These are phyloP conservation scores for Arbutus unedo DNA, from an alignment of 148 eudicot species.

Conservation along the genomic window DNA sequence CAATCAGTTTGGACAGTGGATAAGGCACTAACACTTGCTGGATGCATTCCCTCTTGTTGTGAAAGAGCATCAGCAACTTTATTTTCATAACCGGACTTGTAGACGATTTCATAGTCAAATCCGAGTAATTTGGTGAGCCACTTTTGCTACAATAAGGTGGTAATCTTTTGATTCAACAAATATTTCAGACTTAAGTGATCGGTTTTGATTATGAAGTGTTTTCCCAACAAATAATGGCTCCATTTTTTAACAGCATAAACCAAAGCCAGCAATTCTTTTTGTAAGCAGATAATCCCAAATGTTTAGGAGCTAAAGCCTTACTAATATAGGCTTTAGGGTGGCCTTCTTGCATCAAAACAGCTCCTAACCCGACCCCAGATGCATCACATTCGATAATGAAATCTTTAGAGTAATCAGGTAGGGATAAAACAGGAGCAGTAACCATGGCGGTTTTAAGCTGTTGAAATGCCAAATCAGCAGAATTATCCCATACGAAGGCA, in stretches of 20 bases:
- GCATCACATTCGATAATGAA: neutral
- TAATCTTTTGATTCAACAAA: neutral
- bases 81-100: neutral
- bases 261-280: neutral
- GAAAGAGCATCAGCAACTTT: neutral
- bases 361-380: neutral
- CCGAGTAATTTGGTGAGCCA: neutral
- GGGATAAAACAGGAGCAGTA: neutral
- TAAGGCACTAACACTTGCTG: neutral
- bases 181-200: neutral
- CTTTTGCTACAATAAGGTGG: neutral
- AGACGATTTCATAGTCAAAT: neutral
- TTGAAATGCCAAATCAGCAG: neutral
- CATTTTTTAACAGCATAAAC: neutral
- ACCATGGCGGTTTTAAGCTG: neutral
- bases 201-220: neutral
- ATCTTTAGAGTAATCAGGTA: constrained; percentile 1
- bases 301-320: too few relatives aligned
- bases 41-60: neutral
- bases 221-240: neutral
- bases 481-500: neutral
- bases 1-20: neutral
- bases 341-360: neutral
- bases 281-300: neutral
- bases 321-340: neutral